Conservation (phyloP, 768 basidiomycete genomes). For the Astraeus odoratus region DNA sequence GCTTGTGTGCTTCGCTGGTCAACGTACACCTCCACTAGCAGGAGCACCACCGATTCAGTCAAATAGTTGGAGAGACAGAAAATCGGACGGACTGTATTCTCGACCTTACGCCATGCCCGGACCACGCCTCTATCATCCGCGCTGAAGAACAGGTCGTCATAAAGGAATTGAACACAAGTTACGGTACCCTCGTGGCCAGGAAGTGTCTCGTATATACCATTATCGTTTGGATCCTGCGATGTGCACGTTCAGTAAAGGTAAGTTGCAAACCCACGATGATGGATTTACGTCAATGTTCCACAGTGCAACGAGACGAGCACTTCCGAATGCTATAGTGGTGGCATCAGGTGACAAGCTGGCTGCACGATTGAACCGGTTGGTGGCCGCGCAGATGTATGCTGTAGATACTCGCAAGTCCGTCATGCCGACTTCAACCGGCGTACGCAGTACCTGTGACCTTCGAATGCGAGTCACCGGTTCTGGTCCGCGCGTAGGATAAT, state of each 20-base stretch:
- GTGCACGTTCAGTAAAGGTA: slow-evolving; percentile 4
- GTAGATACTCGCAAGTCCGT: slow-evolving; percentile 12
- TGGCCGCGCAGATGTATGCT: slow-evolving; percentile 41
- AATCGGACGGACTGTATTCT: slow-evolving; percentile 19
- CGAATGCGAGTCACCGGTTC: no score
- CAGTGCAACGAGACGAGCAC: slow-evolving; percentile 48
- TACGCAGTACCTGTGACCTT: no score
- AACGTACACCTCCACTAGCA: slow-evolving; percentile 50
- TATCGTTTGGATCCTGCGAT: slow-evolving; percentile 39
- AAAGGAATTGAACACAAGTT: slow-evolving; percentile 68
- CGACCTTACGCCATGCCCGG: slow-evolving; percentile 49
- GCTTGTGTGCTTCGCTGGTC: slow-evolving; percentile 53
- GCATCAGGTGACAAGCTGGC: slow-evolving; percentile 29
- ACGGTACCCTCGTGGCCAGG: slow-evolving; percentile 69
- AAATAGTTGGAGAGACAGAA: slow-evolving; percentile 7
- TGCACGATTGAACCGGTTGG: slow-evolving; percentile 38
- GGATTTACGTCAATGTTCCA: slow-evolving; percentile 49
- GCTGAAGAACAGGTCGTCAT: slow-evolving; percentile 47
- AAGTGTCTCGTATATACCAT: slow-evolving; percentile 62
- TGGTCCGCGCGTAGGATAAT: no score
- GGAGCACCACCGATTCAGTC: slow-evolving; percentile 5
- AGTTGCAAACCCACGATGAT: not conserved
- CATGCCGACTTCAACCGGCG: slow-evolving; percentile 9
- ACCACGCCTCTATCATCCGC: slow-evolving; percentile 73
- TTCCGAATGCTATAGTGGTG: slow-evolving; percentile 47